Base-by-base conservation (phyloP, 2,329 filamentous ascomycete genomes). In the Stemphylium lycopersici region DNA sequence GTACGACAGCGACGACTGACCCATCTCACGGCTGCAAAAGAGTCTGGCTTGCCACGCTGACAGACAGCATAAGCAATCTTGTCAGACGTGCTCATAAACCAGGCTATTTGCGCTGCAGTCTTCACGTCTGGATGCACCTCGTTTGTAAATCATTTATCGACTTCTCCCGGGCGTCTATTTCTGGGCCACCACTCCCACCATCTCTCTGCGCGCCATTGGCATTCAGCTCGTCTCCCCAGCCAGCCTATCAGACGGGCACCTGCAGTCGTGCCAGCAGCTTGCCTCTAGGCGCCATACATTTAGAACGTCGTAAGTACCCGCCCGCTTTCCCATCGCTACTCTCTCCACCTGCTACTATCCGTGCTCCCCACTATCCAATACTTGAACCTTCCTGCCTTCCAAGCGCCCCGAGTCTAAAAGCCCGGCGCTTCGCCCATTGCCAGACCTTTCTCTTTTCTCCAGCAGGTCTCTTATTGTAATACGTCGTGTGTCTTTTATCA, bases 401-500 rank as follows among this genome's bases (percentile, higher is more conserved):
- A 76, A 75, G 73, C 74, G 74, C 75, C 69, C 58, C 61, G 60
- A 64, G 69, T 71, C 73, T 76, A 75, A 47, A 77, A 77, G 69
- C 66, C 67, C 66, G 69, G 70, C 70, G 67, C 69, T 69, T 73
- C 71, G 69, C 69, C 65, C 66, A 58, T 65, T 64, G 63, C 65
- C 66, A 62, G 64, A 65, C 57, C 59, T 59, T 67, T 62, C 62
- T 61, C 64, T 69, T 70, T 65, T 70, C 69, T 71, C 66, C 70
- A 76, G 74, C 74, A 71, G 74, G 75, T 69, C 72, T 76, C 73
- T 73, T 68, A 68, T 70, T 71, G 73, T 73, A 75, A 73, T 76
- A 72, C 70, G 65, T 63, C 66, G 65, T 71, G 63, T 58, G 63
- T 70, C 70, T 70, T 62, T 49, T 66, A 54, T 61, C 63, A 65